A percentile compares a stretch with the other conserved stretches of the same genome.
phyloP scores from a whole-genome alignment of 1,284 basidiomycete genomes.

The Marasmius tenuissimus region DNA sequence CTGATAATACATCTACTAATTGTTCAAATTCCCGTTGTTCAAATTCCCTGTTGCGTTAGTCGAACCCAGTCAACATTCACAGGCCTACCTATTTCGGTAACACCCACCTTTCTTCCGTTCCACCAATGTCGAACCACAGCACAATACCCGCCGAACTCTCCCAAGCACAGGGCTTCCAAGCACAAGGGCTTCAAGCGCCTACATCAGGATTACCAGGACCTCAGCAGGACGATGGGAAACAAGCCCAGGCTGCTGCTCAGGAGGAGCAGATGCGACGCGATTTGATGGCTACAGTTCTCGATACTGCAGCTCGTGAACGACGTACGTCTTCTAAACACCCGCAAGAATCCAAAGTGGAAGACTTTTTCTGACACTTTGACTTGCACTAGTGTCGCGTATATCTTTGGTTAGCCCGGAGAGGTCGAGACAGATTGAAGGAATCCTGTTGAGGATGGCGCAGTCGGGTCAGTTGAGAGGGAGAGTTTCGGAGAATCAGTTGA shows the following conservation, averaged over 20 bases:
- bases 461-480: slow-evolving; percentile 86
- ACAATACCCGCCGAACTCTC: slow-evolving; percentile 5
- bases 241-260: slow-evolving; percentile 44
- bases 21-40: too few relatives aligned
- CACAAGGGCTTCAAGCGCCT: too few relatives aligned
- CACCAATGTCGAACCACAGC: slow-evolving; percentile 4
- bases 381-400: slow-evolving; percentile 78
- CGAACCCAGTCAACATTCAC: too few relatives aligned
- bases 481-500: slow-evolving; percentile 87
- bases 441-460: slow-evolving; percentile 90
- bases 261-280: slow-evolving; percentile 81
- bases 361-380: slow-evolving; percentile 1
- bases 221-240: slow-evolving; percentile 57
- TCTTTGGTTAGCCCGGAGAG: slow-evolving; percentile 89
- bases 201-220: slow-evolving; percentile 2
- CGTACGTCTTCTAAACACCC: slow-evolving; percentile 52
- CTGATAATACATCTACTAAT: neutral
- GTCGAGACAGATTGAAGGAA: slow-evolving; percentile 83
- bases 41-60: too few relatives aligned
- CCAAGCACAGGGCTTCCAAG: neutral
- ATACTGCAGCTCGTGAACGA: slow-evolving; percentile 86
- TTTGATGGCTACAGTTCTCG: slow-evolving; percentile 87
- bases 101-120: neutral
- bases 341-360: neutral
- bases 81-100: neutral